Evolutionary conservation across 306 rosid species (phyloP).

Genomic region (Corylus americana): DNA sequence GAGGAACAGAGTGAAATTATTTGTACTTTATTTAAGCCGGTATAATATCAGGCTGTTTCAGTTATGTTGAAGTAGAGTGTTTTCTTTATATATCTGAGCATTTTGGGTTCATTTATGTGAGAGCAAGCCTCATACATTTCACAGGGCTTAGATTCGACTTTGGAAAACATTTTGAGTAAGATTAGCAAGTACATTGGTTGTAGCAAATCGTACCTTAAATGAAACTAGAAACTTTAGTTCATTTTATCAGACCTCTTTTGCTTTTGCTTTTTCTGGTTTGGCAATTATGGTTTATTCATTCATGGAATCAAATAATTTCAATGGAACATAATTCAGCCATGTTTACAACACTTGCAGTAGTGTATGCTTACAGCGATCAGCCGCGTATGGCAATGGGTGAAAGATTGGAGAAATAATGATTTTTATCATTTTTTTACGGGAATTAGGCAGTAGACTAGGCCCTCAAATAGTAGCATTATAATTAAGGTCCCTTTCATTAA

Average conservation of each 20-base stretch:
- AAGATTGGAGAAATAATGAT: too few relatives aligned
- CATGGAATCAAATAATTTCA: too few relatives aligned
- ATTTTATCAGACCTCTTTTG: not conserved
- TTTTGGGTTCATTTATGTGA: not conserved
- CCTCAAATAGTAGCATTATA: too few relatives aligned
- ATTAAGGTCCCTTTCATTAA: too few relatives aligned
- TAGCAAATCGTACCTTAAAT: not conserved
- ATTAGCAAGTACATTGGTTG: too few relatives aligned
- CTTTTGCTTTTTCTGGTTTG: not conserved
- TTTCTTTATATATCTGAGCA: not conserved
- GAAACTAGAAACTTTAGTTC: not conserved
- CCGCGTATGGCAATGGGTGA: too few relatives aligned
- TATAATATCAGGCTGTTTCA: not conserved
- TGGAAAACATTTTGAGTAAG: not conserved
- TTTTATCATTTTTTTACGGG: too few relatives aligned
- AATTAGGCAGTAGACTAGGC: too few relatives aligned
- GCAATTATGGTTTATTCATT: too few relatives aligned
- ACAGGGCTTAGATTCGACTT: not conserved
- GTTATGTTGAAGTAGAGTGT: not conserved
- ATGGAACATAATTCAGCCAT: too few relatives aligned
- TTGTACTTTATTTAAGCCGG: not conserved
- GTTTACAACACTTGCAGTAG: too few relatives aligned
- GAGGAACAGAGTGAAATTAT: conserved; percentile 23
- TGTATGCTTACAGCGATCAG: too few relatives aligned
- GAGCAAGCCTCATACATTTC: not conserved